These are phyloP conservation scores for Globisporangium iwayamae DNA, from an alignment of 352 stramenopile genomes.

Conservation along the genomic window DNA sequence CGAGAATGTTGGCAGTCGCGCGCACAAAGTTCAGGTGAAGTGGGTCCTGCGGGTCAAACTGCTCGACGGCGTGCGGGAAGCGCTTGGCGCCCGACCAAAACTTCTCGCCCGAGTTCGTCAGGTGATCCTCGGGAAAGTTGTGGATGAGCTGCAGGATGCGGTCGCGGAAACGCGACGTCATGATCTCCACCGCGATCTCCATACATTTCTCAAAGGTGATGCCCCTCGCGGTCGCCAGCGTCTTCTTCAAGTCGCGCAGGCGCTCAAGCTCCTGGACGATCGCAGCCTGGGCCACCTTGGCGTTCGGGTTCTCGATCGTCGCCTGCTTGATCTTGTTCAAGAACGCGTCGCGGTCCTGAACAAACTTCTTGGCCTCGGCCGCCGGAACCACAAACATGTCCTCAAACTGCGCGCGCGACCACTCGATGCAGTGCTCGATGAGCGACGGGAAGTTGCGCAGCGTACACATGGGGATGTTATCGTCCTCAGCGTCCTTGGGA, in stretches of 20 bases:
- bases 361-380: slow-evolving; percentile 85
- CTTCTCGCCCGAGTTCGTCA: slow-evolving; percentile 78
- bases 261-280: slow-evolving; percentile 77
- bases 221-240: slow-evolving; percentile 43
- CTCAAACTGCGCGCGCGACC: slow-evolving; percentile 90
- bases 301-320: slow-evolving; percentile 75
- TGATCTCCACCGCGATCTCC: slow-evolving; percentile 60
- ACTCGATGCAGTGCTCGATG: slow-evolving; percentile 98
- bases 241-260: slow-evolving; percentile 46
- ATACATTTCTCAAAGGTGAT: slow-evolving; percentile 77
- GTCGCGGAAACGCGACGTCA: slow-evolving; percentile 85
- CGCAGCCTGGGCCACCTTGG: slow-evolving; percentile 55
- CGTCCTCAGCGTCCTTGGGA: slow-evolving; percentile 96
- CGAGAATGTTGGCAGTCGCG: slow-evolving; percentile 73
- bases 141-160: slow-evolving; percentile 85
- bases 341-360: slow-evolving; percentile 67
- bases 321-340: slow-evolving; percentile 62
- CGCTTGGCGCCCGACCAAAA: slow-evolving; percentile 87
- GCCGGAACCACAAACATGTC: slow-evolving; percentile 81
- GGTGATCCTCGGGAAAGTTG: slow-evolving; percentile 81
- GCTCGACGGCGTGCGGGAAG: slow-evolving; percentile 63
- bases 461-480: slow-evolving; percentile 99
- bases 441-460: slow-evolving; percentile 98
- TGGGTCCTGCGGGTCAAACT: slow-evolving; percentile 58
- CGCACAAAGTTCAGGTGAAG: slow-evolving; percentile 80